Percentiles rank a stretch among this genome's conserved stretches.
phyloP scores from a whole-genome alignment of 768 basidiomycete genomes.

The Nidularia sp. region DNA sequence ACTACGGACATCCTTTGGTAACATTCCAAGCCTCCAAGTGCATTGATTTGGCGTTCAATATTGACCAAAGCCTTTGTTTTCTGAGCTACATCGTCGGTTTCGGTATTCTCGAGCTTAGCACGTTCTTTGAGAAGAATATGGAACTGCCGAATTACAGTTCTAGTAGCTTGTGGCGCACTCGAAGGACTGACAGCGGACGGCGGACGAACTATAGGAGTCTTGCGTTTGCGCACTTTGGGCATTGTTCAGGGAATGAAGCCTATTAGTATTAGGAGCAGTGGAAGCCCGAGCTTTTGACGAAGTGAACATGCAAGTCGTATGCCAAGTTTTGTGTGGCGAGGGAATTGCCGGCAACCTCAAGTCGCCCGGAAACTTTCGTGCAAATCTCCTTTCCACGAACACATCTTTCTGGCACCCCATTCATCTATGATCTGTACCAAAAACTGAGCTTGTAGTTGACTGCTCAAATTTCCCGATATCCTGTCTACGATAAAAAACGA shows the following conservation, averaged over 20 bases:
- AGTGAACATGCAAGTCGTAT: no score
- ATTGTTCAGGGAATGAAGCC: constrained; percentile 10
- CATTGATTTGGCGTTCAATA: constrained; percentile 59
- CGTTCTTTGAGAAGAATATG: constrained; percentile 77
- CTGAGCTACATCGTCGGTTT: constrained; percentile 9
- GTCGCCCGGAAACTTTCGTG: no score
- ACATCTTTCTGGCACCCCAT: no score
- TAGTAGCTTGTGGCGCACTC: constrained; percentile 55
- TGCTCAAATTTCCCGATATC: no score
- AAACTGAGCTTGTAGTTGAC: no score
- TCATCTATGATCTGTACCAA: no score
- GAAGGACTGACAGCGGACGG: constrained; percentile 19
- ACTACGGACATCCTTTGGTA: constrained; percentile 84
- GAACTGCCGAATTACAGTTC: constrained; percentile 73
- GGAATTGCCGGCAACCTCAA: no score
- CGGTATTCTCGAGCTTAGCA: constrained; percentile 40
- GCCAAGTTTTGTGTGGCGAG: no score
- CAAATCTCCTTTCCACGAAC: no score
- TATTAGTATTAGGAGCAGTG: no score
- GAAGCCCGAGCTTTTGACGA: no score
- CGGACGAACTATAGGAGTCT: constrained; percentile 23
- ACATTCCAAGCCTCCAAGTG: constrained; percentile 70
- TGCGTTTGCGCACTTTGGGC: constrained; percentile 33
- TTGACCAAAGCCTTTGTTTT: constrained; percentile 34
- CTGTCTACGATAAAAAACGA: no score